Percentiles rank a stretch among this genome's conserved stretches.
Conservation (phyloP, 169 alveolate genomes). For the Cytauxzoon felis region DNA sequence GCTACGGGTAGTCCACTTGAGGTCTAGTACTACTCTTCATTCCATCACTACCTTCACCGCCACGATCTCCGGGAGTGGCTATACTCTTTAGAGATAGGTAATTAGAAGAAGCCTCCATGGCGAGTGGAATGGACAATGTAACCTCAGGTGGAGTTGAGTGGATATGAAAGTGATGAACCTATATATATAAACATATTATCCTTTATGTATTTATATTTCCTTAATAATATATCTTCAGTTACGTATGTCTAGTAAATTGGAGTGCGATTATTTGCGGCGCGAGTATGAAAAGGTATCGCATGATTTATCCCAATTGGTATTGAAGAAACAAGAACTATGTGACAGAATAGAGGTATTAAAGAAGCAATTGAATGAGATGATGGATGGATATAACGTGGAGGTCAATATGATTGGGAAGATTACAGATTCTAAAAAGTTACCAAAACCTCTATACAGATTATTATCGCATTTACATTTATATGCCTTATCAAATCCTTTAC, state of each 20-base stretch:
- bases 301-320: conserved; percentile 10
- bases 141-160: too few species aligned
- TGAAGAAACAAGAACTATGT: conserved; percentile 1
- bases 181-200: too few species aligned
- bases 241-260: conserved; percentile 11
- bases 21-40: too few species aligned
- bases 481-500: conserved; percentile 6
- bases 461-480: conserved; percentile 16
- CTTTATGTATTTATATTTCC: neutral
- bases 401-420: conserved; percentile 10
- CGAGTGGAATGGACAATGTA: too few species aligned
- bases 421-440: conserved; percentile 41
- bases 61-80: too few species aligned
- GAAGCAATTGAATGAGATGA: conserved; percentile 35
- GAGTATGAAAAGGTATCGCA: conserved; percentile 30
- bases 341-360: conserved; percentile 9
- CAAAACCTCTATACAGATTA: conserved; percentile 9
- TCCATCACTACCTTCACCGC: too few species aligned
- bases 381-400: neutral
- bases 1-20: too few species aligned
- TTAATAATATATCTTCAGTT: neutral
- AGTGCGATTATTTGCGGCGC: conserved; percentile 32
- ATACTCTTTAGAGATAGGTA: too few species aligned
- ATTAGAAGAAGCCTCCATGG: too few species aligned
- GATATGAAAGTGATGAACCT: too few species aligned